Evolutionary conservation across 129 eudicot genomes (phyloP), one percentile per base, ranked within the genome.

Genomic region (Centaurea solstitialis): DNA sequence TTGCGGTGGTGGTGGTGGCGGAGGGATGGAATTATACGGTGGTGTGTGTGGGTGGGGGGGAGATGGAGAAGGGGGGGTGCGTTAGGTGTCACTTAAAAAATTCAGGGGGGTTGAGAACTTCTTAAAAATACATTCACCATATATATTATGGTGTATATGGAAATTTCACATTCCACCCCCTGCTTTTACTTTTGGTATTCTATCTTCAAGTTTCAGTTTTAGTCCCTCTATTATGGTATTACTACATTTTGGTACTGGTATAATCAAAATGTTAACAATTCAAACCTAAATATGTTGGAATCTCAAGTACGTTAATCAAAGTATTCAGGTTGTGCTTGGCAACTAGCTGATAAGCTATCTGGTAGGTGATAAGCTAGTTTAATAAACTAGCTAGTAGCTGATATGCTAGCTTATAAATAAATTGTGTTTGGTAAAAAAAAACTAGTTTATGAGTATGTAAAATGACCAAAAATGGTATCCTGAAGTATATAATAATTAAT

Each of bases 1-100:
- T 43, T 72, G 74, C 17, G 76, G 86, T 61, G 79, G 59, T 38
- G 78, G 30, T 26, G 88, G 76, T 61, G 75, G 78, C 39, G 79
- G 74, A 37, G 77, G 57, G 76, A 33, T 4, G 84, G 79, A 45
- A 43, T 40, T 24, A 87, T 28, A 76, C 79, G n/a, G n/a, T n/a
- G n/a, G n/a, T n/a, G 59, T 38, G 76, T 64, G 75, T 85, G 78
- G 37, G 30, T 26, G 30, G 30, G 30, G 30, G 30, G 30, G 30
- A 2, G 30, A 26, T 0, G 37, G 78, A n/a, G 47, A 70, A 53
- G 76, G 68, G 21, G 74, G 88, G 68, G 21, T 81, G 88, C 82
- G 83, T 80, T 86, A 74, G 88, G 88, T 87, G 87, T 84, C 88
- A 84, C 85, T 87, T 73, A 66, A 76, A 76, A 83, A 88, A 79